Evolutionary conservation across 129 eudicot genomes (phyloP).

Genomic region (Centaurea solstitialis): DNA sequence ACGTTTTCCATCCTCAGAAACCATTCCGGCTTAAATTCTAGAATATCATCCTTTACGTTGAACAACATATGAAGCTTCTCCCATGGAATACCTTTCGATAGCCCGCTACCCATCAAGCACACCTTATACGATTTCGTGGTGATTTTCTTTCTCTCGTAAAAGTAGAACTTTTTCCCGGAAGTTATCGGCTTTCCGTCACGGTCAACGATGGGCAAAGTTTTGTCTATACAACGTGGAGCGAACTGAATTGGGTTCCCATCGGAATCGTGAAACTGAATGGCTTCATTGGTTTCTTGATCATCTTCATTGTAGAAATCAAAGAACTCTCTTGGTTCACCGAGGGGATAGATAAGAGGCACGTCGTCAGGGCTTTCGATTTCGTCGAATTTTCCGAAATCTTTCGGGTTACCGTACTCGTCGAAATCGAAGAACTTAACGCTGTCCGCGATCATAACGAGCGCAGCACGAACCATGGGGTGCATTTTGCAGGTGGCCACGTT

Average conservation of each 20-base stretch:
- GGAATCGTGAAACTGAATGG: background rate
- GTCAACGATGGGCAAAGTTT: background rate
- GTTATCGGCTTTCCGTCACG: background rate
- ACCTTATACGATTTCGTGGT: constrained; percentile 29
- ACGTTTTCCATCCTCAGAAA: constrained; percentile 41
- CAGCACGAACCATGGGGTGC: constrained; percentile 46
- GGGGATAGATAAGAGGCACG: constrained; percentile 12
- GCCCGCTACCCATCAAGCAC: constrained; percentile 41
- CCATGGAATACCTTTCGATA: constrained; percentile 21
- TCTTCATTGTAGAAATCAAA: constrained; percentile 12
- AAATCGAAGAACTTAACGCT: constrained; percentile 44
- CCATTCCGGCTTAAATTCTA: constrained; percentile 47
- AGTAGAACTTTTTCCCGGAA: background rate
- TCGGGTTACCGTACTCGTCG: constrained; percentile 33
- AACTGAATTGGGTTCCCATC: constrained; percentile 9
- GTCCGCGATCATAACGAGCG: constrained; percentile 34
- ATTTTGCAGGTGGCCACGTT: constrained; percentile 46
- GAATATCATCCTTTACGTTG: constrained; percentile 39
- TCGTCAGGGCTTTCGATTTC: constrained; percentile 32
- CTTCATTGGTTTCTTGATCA: fast-evolving
- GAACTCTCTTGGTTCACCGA: constrained; percentile 36
- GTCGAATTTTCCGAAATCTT: constrained; percentile 37
- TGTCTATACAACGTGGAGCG: background rate
- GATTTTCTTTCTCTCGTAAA: constrained; percentile 4
- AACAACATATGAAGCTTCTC: constrained; percentile 44